phyloP scores from a whole-genome alignment of 2,329 filamentous ascomycete species.

The Fusarium tricinctum region DNA sequence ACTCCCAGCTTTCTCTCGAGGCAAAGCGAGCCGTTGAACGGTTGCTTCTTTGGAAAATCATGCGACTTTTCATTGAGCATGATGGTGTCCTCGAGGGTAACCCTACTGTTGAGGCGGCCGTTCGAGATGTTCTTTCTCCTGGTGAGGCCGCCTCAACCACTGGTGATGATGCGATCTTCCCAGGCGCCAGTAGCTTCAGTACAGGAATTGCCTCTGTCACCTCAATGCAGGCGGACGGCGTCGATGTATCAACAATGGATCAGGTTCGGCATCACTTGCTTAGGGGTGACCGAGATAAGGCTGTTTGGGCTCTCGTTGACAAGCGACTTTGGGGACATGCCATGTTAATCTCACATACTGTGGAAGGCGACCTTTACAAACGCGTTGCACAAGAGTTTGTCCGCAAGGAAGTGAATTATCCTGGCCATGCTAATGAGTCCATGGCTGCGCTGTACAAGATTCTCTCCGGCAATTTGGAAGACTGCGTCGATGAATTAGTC shows the following conservation, averaged over 20 bases:
- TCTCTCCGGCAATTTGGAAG: slow-evolving; percentile 92
- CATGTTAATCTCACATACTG: slow-evolving; percentile 83
- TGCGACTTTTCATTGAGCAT: slow-evolving; percentile 84
- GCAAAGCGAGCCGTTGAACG: slow-evolving; percentile 84
- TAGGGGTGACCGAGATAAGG: slow-evolving; percentile 87
- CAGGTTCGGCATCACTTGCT: slow-evolving; percentile 80
- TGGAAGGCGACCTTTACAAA: slow-evolving; percentile 89
- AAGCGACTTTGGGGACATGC: slow-evolving; percentile 97
- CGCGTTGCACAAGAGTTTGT: slow-evolving; percentile 97
- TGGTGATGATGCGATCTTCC: slow-evolving; percentile 47
- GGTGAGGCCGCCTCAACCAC: slow-evolving; percentile 52
- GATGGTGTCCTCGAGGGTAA: slow-evolving; percentile 86
- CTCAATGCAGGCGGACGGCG: slow-evolving; percentile 71
- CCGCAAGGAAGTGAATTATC: slow-evolving; percentile 89
- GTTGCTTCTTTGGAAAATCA: slow-evolving; percentile 87
- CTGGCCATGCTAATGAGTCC: slow-evolving; percentile 84
- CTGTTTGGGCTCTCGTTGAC: slow-evolving; percentile 93
- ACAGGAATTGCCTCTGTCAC: slow-evolving; percentile 49
- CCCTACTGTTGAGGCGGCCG: slow-evolving; percentile 77
- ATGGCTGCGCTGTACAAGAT: slow-evolving; percentile 94
- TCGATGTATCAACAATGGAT: slow-evolving; percentile 78
- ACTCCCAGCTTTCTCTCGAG: slow-evolving; percentile 67
- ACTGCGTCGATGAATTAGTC: slow-evolving; percentile 95
- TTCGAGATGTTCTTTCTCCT: slow-evolving; percentile 81
- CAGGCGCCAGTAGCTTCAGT: slow-evolving; percentile 44